phyloP scores from a whole-genome alignment of 2,329 filamentous ascomycete species.

The Colletotrichum agaves region DNA sequence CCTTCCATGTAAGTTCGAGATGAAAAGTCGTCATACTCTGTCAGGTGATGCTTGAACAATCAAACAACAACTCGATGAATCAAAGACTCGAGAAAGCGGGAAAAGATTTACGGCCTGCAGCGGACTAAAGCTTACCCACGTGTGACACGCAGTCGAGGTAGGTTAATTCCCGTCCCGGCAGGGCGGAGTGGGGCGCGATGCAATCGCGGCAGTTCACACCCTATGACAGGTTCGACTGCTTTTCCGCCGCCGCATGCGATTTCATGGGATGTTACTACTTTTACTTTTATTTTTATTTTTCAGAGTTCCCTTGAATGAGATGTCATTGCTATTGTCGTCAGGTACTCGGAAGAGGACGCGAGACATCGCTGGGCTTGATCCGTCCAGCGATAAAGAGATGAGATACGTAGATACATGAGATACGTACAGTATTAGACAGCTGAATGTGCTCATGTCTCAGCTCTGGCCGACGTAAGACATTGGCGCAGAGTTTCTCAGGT shows the following conservation, averaged over 20 bases:
- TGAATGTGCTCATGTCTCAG: conserved; percentile 11
- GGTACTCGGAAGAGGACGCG: not conserved
- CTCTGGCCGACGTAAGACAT: not conserved
- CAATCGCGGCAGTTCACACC: not conserved
- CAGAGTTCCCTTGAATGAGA: conserved; percentile 4
- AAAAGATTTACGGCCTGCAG: conserved; percentile 3
- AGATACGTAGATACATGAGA: not conserved
- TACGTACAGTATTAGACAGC: not conserved
- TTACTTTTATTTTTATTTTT: no score
- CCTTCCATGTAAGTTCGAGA: no score
- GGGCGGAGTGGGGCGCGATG: not conserved
- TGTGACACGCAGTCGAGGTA: conserved; percentile 11
- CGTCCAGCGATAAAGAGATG: not conserved
- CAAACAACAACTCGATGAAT: not conserved
- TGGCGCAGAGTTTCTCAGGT: not conserved
- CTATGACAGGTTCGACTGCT: not conserved
- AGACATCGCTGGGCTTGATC: not conserved
- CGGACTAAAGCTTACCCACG: not conserved
- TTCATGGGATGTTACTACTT: not conserved
- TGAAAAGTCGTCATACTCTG: not conserved
- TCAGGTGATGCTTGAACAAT: not conserved
- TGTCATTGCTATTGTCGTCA: not conserved
- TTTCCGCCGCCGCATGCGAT: conserved; percentile 3
- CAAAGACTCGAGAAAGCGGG: not conserved
- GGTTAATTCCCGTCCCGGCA: no score